Evolutionary conservation across 305 asterid genomes (phyloP), one percentile per base, ranked within the genome.

Genomic region (Fraxinus nigra): DNA sequence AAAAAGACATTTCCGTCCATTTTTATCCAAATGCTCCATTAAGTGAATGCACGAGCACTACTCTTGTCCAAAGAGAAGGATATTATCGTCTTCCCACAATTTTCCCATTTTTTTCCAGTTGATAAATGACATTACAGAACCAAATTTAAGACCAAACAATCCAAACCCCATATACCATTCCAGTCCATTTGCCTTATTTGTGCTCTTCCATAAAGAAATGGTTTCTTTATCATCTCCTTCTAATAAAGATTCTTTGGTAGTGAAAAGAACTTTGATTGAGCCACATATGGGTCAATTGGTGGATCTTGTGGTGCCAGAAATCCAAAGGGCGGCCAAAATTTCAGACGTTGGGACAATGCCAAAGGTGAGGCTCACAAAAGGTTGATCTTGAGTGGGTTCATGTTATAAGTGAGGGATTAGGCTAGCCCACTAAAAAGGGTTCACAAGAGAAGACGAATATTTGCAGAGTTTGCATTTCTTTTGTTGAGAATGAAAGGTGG

Each of bases 301-400:
- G 86, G 92, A 93, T 88, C 95, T 90, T 78, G 89, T 92, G 69
- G 93, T 92, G 86, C 90, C 92, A 1, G 95, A 88, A 89, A 75
- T 46, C 79, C 78, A 85, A 65, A 85, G 89, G 88, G 89, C 72
- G n/a, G 75, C 75, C 5, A 89, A 84, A 82, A 56, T 89, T 61
- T 72, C 79, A 6, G 97, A 88, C 83, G 93, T 92, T 24, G 89
- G 86, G 79, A 72, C 85, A 69, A 83, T 94, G 90, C 90, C 90
- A 1, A 91, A 84, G 77, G 87, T 94, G 85, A 85, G 84, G 76
- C 77, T 94, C 59, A 87, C 93, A 43, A 88, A 37, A 78, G 82
- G 90, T 92, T 78, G 98, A 94, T 89, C 86, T 91, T 61, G 92
- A 94, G 84, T 94, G 98, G 98, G 95, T 91, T 81, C 97, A 94